Evolutionary conservation across 768 basidiomycete species (phyloP).

Genomic region (Neoboletus brunneissimus): DNA sequence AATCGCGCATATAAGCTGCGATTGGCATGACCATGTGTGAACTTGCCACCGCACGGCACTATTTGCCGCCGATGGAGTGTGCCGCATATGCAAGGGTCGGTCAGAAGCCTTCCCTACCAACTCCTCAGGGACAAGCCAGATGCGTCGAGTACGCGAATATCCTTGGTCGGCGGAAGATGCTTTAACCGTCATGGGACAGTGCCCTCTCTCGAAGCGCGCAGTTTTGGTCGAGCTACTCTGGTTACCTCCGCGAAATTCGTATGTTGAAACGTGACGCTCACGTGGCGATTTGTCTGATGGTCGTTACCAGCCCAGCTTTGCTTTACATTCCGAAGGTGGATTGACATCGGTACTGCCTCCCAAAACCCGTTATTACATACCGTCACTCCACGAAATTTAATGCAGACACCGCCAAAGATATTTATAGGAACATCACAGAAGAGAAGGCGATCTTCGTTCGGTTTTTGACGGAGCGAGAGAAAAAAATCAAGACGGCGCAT

Average conservation of each 20-base stretch:
- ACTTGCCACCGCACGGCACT: constrained; percentile 67
- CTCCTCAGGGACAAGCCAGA: constrained; percentile 35
- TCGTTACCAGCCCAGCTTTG: constrained; percentile 63
- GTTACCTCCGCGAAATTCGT: constrained; percentile 78
- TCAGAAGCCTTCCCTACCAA: neutral
- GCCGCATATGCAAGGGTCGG: constrained; percentile 15
- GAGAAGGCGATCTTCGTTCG: constrained; percentile 54
- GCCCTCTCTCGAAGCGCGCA: constrained; percentile 76
- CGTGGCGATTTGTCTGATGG: constrained; percentile 20
- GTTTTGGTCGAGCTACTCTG: constrained; percentile 84
- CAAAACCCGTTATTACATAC: constrained; percentile 7
- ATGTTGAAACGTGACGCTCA: constrained; percentile 34
- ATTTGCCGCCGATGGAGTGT: constrained; percentile 69
- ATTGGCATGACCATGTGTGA: constrained; percentile 80
- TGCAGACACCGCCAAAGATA: constrained; percentile 60
- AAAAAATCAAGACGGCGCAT: constrained; percentile 27
- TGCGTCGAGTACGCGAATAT: constrained; percentile 49
- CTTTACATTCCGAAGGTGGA: constrained; percentile 69
- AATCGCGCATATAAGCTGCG: constrained; percentile 50
- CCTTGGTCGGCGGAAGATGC: neutral
- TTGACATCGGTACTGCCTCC: constrained; percentile 59
- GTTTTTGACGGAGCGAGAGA: constrained; percentile 46
- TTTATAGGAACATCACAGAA: constrained; percentile 63
- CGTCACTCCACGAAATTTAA: constrained; percentile 5
- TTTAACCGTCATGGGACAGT: constrained; percentile 35